A percentile compares a stretch with the other conserved stretches of the same genome.
phyloP scores from a whole-genome alignment of 2,329 filamentous ascomycete species.

The Fusarium sp. region DNA sequence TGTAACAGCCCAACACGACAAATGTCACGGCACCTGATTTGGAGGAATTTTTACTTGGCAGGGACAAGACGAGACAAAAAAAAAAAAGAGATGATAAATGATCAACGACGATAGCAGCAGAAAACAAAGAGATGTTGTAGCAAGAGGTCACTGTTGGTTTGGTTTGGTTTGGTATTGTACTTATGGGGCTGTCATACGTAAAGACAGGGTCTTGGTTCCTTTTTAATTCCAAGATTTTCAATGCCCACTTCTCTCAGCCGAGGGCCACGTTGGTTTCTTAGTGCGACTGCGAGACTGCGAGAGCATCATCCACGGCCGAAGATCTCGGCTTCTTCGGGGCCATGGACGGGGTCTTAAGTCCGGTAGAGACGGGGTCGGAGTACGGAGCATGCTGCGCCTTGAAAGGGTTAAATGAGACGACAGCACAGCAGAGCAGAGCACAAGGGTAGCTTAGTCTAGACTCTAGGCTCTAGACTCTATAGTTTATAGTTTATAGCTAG shows the following conservation, averaged over 20 bases:
- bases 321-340: constrained; percentile 18
- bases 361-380: not conserved
- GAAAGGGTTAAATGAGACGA: no score
- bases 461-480: no score
- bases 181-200: constrained; percentile 28
- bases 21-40: constrained; percentile 5
- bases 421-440: no score
- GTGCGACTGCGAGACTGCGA: not conserved
- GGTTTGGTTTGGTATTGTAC: constrained; percentile 22
- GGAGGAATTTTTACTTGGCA: not conserved
- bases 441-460: no score
- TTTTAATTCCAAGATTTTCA: constrained; percentile 25
- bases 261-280: constrained; percentile 2
- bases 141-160: no score
- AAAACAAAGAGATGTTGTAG: not conserved
- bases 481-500: no score
- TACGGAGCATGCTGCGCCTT: not conserved
- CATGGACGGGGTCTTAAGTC: constrained; percentile 6
- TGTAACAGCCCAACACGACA: constrained; percentile 8
- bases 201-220: not conserved
- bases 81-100: not conserved
- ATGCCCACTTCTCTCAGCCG: constrained; percentile 17
- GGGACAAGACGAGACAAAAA: not conserved
- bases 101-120: not conserved
- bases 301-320: not conserved